Evolutionary conservation across 2,329 filamentous ascomycete genomes (phyloP).

Genomic region (Trichoderma sp.): DNA sequence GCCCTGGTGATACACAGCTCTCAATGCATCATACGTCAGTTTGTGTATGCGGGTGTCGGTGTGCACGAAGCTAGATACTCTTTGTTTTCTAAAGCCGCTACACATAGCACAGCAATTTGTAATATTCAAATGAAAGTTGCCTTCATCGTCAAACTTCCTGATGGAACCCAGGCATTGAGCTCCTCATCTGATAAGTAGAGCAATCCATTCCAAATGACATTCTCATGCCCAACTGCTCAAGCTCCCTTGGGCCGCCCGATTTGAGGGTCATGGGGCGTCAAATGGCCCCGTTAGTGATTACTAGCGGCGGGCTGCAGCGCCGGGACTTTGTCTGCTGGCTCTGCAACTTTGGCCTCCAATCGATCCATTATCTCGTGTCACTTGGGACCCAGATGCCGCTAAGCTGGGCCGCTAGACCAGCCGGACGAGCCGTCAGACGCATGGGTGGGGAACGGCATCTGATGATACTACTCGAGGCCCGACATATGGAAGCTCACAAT

Average conservation of each 20-base stretch:
- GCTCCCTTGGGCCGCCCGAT: neutral
- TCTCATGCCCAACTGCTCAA: neutral
- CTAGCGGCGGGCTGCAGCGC: constrained; percentile 17
- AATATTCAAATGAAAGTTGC: no score
- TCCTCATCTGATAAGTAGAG: neutral
- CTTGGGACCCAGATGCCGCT: constrained; percentile 8
- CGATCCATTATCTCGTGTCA: neutral
- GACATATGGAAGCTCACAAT: neutral
- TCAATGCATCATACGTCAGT: no score
- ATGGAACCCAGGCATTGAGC: neutral
- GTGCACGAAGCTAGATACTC: no score
- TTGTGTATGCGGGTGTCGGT: no score
- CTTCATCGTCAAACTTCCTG: no score
- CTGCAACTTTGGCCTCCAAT: neutral
- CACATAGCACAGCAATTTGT: no score
- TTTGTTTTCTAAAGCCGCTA: no score
- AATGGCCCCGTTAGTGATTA: constrained; percentile 2
- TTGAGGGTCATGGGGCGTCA: constrained; percentile 23
- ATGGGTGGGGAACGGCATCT: constrained; percentile 18
- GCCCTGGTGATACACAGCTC: no score
- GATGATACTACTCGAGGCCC: neutral
- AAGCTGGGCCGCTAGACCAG: constrained; percentile 11
- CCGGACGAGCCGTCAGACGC: constrained; percentile 9
- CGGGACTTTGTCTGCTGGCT: constrained; percentile 12
- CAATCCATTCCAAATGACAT: neutral